phyloP scores from a whole-genome alignment of 1,284 basidiomycete species.

The Tetrapyrgos nigripes region DNA sequence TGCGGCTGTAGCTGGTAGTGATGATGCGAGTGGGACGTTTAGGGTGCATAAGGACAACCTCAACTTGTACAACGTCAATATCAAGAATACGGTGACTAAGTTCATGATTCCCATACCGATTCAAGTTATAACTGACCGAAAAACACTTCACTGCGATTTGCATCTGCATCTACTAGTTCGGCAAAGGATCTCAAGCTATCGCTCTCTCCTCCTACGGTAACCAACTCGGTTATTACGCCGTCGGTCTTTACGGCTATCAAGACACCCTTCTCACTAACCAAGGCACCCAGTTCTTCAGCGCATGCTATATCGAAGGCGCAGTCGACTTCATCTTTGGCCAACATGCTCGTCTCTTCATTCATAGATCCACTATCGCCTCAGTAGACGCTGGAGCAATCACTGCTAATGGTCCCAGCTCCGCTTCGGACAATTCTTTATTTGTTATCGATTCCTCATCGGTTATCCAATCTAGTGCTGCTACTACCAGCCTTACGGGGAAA shows the following conservation, averaged over 20 bases:
- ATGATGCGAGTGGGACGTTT: no score
- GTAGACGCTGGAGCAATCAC: constrained; percentile 33
- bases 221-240: no score
- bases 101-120: no score
- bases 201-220: no score
- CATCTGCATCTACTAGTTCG: no score
- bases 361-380: constrained; percentile 35
- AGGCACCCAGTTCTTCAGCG: constrained; percentile 36
- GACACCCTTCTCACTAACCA: constrained; percentile 37
- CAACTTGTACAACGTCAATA: no score
- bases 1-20: no score
- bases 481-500: constrained; percentile 24
- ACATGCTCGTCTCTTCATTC: constrained; percentile 36
- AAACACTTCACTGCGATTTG: no score
- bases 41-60: no score
- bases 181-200: no score
- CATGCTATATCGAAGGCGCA: constrained; percentile 37
- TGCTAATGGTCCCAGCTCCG: constrained; percentile 28
- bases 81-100: constrained; percentile 31
- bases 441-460: constrained; percentile 31
- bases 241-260: constrained; percentile 28
- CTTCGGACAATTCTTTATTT: constrained; percentile 20
- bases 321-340: no score
- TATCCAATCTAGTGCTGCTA: constrained; percentile 23
- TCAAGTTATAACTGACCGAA: no score